phyloP scores from a whole-genome alignment of 176 grass and related monocot species.

The Areca catechu region DNA sequence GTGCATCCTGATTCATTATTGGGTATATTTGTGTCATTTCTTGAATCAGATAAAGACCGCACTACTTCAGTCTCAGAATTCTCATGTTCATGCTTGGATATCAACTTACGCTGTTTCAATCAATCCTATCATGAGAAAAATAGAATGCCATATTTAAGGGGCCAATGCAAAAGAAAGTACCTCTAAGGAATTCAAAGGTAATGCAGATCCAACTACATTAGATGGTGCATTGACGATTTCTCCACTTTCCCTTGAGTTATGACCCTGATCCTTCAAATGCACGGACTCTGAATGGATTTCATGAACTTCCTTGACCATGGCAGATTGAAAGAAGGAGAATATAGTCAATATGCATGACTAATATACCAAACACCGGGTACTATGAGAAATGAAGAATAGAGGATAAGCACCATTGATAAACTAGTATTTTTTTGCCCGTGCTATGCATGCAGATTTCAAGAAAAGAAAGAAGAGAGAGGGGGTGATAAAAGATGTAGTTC shows the following conservation, averaged over 20 bases:
- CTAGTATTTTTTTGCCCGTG: no score
- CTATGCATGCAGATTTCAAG: no score
- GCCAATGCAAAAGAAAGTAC: conserved; percentile 2
- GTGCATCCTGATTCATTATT: conserved; percentile 5
- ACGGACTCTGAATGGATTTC: conserved; percentile 30
- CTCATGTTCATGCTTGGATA: conserved; percentile 1
- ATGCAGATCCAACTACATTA: conserved; percentile 7
- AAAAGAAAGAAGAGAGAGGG: no score
- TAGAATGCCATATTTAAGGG: no score
- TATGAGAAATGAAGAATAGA: no score
- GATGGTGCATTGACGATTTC: conserved; percentile 10
- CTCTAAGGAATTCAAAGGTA: conserved; percentile 26
- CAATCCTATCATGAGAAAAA: no score
- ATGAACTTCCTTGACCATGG: conserved; percentile 64
- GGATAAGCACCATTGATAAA: no score
- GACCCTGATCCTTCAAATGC: conserved; percentile 10
- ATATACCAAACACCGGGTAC: no score
- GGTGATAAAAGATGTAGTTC: no score
- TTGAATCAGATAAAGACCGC: not conserved
- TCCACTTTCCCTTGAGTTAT: conserved; percentile 14
- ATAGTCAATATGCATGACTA: no score
- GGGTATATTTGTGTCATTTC: conserved; percentile 11
- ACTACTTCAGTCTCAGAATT: conserved; percentile 6
- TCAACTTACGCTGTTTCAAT: conserved; percentile 25
- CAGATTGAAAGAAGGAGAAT: no score